These are phyloP conservation scores for Nissolia schottii DNA, from an alignment of 306 rosid species.

Conservation along the genomic window DNA sequence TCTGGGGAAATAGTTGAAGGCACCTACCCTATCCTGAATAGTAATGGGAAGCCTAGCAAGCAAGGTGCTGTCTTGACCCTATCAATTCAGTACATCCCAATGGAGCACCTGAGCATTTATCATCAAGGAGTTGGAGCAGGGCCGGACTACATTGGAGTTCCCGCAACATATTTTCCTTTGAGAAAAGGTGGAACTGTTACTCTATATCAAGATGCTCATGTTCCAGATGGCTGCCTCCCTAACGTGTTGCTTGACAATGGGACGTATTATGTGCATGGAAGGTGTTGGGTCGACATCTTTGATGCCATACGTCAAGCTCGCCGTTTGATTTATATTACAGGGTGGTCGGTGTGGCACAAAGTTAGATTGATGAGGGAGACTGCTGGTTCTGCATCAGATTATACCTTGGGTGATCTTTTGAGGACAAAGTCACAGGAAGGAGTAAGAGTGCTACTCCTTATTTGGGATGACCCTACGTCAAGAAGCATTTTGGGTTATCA, in stretches of 20 bases:
- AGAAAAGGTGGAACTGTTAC: conserved; percentile 78
- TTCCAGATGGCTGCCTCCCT: conserved; percentile 75
- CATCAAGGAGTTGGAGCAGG: conserved; percentile 86
- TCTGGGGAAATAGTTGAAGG: conserved; percentile 69
- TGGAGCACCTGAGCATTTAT: conserved; percentile 60
- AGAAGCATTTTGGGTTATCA: conserved; percentile 80
- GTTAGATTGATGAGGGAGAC: conserved; percentile 66
- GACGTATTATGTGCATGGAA: conserved; percentile 63
- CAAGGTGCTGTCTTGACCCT: conserved; percentile 61
- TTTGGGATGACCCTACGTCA: conserved; percentile 99
- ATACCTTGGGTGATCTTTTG: conserved; percentile 74
- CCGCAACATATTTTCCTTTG: conserved; percentile 88
- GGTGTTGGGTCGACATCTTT: conserved; percentile 84
- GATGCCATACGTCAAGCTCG: conserved; percentile 71
- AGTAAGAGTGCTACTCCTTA: conserved; percentile 91
- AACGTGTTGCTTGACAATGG: conserved; percentile 64
- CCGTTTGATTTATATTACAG: conserved; percentile 78
- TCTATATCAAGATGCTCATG: conserved; percentile 94
- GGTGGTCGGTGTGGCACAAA: conserved; percentile 97
- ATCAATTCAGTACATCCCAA: conserved; percentile 83
- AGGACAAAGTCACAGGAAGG: conserved; percentile 91
- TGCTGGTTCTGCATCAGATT: conserved; percentile 39
- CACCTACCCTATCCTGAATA: conserved; percentile 52
- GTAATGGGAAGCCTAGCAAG: conserved; percentile 76
- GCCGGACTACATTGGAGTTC: conserved; percentile 77